Base-by-base conservation (phyloP, 768 basidiomycete genomes). In the Russula griseocarnosa region DNA sequence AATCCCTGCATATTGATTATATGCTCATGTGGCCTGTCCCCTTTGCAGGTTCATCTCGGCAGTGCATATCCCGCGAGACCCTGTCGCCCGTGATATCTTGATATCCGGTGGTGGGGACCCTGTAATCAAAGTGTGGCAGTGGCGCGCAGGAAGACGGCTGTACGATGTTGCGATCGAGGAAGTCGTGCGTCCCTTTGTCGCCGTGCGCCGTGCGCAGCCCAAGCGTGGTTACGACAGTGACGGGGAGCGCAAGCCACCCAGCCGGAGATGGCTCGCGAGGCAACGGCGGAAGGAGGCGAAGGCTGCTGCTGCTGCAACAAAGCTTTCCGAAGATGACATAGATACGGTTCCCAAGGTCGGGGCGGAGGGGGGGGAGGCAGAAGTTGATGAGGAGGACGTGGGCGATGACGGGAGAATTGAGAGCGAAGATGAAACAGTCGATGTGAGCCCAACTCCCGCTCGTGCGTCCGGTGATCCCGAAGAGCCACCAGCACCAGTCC, bases 41-140 rank as follows among this genome's bases (percentile, higher is more conserved):
- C 14, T 49, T 7, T 14, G 11, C 65, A 94, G 93, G 74, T 97
- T 87, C 65, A 85, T 97, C 13, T 92, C 90, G 3, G 86, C 92
- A 0, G 76, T 96, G 20, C 87, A 91, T 66, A 80, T 90, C n/a
- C 85, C 86, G 0, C 55, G 71, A 7, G 81, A 60, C 74, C 63
- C 72, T 77, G 20, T 78, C 79, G 14, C 63, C 74, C 0, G 69
- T 71, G 34, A 47, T 3, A 8, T 55, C 58, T 78, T 99, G 26
- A 79, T 98, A 10, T 94, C 93, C 0, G 96, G 91, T 7, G 96
- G 96, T 13, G 96, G 95, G 0, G 96, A 98, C 69, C 77, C 82
- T 0, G 75, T 79, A 59, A 73, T 96, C 22, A 88, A 87, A 70
- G 65, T 92, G 9, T 95, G 91, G 91, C 82, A 91, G 66, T 92